Evolutionary conservation across 306 rosid species (phyloP), one percentile per base, ranked within the genome.

Genomic region (Luffa acutangula): DNA sequence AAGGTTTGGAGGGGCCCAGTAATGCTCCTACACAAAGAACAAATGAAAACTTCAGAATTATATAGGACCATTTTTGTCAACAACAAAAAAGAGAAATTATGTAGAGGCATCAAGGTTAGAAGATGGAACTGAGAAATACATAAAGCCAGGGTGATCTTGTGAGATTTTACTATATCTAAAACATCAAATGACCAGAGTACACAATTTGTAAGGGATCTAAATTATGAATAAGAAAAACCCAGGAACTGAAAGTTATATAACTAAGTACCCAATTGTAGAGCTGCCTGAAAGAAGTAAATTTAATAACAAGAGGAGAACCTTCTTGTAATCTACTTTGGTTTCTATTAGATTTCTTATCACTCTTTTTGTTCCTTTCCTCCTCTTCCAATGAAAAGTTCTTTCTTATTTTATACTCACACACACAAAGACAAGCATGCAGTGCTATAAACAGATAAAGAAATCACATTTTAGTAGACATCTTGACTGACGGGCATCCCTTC

Each of bases 1-100:
- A 79, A 94, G 93, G 91, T 87, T 92, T 31, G 94, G 87, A 5
- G 97, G 96, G 58, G 91, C 89, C 85, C 85, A 85, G 81, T 89
- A 88, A 74, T 91, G 91, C 81, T 90, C 98, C 98, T 93, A 71
- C 82, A 78, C 15, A 46, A 18, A 49, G 59, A 78, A 75, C 77
- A 82, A 59, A 36, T 72, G 72, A 76, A 81, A 20, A 79, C 49
- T 3, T 53, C 74, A 83, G 82, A 83, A 62, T 80, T 39, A 33
- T 82, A 78, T 70, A 41, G 75, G 65, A 31, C 48, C 77, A 78
- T 75, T 31, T 48, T 33, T 73, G 45, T 48, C 78, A 13, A 49
- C 43, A 49, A 73, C 73, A 69, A 75, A 54, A 65, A 58, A 66
- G 71, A 77, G 31, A 15, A 33, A 37, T 37, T 58, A 80, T 72